These are phyloP conservation scores for Lipomyces anomalus DNA, from an alignment of 805 yeast genomes.

Conservation along the genomic window DNA sequence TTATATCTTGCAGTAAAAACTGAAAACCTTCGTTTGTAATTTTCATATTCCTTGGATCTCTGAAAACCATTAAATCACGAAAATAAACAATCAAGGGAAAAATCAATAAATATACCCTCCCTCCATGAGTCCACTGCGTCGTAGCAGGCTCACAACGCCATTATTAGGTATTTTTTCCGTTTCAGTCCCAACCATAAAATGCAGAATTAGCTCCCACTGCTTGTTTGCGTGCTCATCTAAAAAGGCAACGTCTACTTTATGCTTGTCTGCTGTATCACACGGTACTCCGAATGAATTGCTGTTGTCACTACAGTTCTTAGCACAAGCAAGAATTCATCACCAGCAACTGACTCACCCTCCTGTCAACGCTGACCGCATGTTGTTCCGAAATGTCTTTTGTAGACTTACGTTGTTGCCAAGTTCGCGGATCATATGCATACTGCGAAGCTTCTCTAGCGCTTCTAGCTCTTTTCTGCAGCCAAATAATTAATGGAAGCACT, in stretches of 20 bases:
- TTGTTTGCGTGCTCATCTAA: slow-evolving; percentile 74
- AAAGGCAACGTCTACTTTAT: slow-evolving; percentile 55
- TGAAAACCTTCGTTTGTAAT: slow-evolving; percentile 94
- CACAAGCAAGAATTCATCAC: neutral
- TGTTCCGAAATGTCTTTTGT: slow-evolving; percentile 67
- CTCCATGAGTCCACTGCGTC: slow-evolving; percentile 85
- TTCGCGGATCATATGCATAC: slow-evolving; percentile 70
- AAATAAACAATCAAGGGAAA: neutral
- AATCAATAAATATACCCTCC: slow-evolving; percentile 18
- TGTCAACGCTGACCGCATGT: slow-evolving; percentile 76
- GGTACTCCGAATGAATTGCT: slow-evolving; percentile 73
- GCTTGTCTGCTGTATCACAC: slow-evolving; percentile 50
- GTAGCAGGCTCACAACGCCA: slow-evolving; percentile 72
- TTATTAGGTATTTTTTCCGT: slow-evolving; percentile 61
- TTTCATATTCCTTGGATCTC: slow-evolving; percentile 39
- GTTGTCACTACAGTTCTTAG: slow-evolving; percentile 32
- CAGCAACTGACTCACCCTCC: slow-evolving; percentile 49
- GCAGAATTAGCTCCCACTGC: slow-evolving; percentile 93
- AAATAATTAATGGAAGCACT: slow-evolving; percentile 27
- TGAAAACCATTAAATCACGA: slow-evolving; percentile 3
- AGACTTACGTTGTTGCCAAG: slow-evolving; percentile 45
- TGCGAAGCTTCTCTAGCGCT: slow-evolving; percentile 68
- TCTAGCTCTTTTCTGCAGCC: slow-evolving; percentile 56
- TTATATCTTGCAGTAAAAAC: slow-evolving; percentile 83
- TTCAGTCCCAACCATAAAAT: slow-evolving; percentile 95